These are phyloP conservation scores for Meripilus lineatus DNA, from an alignment of 1,284 basidiomycete species.

Conservation along the genomic window DNA sequence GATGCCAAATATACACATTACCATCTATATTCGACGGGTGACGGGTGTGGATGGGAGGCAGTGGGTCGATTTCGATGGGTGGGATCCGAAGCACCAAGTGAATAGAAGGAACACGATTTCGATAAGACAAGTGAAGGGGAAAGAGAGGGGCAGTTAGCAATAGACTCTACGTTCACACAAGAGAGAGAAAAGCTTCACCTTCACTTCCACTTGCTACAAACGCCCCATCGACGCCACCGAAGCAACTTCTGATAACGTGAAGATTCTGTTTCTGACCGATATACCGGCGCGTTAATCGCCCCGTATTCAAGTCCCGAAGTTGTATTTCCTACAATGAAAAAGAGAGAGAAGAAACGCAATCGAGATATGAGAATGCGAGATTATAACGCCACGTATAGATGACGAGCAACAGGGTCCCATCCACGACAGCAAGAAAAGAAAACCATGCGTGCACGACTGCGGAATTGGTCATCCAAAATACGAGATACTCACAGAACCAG, in stretches of 20 bases:
- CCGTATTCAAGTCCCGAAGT: slow-evolving; percentile 75
- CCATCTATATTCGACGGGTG: slow-evolving; percentile 53
- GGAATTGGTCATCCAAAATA: slow-evolving; percentile 1
- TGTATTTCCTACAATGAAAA: slow-evolving; percentile 70
- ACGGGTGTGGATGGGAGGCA: background rate
- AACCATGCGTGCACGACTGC: background rate
- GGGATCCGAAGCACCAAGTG: no score
- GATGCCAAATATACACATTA: slow-evolving; percentile 94
- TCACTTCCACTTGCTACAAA: slow-evolving; percentile 95
- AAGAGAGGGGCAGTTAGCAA: slow-evolving; percentile 2
- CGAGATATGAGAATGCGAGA: slow-evolving; percentile 3
- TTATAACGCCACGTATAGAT: slow-evolving; percentile 7
- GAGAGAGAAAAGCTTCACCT: slow-evolving; percentile 55
- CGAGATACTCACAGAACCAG: slow-evolving; percentile 37
- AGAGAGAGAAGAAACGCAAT: slow-evolving; percentile 1
- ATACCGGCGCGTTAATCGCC: slow-evolving; percentile 72
- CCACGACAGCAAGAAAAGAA: background rate
- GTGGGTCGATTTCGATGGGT: no score
- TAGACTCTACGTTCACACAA: slow-evolving; percentile 1
- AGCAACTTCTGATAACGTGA: slow-evolving; percentile 89
- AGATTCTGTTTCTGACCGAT: slow-evolving; percentile 77
- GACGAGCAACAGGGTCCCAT: background rate
- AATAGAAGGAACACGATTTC: no score
- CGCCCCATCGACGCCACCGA: slow-evolving; percentile 88
- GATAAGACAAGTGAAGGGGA: background rate